Percentiles rank a stretch among this genome's conserved stretches.
Evolutionary conservation across 805 yeast species (phyloP).

Genomic region (Saccharomycopsis oosterbeekiorum): DNA sequence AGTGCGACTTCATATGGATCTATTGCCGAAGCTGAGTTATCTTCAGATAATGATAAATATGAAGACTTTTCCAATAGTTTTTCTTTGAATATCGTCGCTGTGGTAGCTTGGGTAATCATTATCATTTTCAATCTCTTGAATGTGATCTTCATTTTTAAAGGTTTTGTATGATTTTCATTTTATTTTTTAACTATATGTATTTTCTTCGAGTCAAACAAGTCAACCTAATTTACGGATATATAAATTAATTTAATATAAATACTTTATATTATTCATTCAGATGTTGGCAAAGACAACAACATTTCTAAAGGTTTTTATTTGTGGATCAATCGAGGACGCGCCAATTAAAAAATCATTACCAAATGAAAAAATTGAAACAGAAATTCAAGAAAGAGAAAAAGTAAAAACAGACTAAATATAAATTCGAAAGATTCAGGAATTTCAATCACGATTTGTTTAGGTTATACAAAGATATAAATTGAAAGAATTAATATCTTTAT

Average conservation of each 20-base stretch:
- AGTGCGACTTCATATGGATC: neutral
- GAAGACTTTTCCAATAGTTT: constrained; percentile 31
- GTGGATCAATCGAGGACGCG: neutral
- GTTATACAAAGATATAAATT: too few relatives aligned
- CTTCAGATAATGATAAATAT: constrained; percentile 22
- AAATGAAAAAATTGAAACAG: neutral
- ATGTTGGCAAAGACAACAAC: neutral
- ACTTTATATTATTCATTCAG: too few relatives aligned
- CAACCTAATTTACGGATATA: too few relatives aligned
- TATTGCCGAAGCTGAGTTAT: neutral
- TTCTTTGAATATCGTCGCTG: constrained; percentile 40
- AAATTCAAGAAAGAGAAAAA: neutral
- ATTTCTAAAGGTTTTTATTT: neutral
- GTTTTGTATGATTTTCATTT: constrained; percentile 2
- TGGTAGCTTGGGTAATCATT: constrained; percentile 59
- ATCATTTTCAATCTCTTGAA: constrained; percentile 41
- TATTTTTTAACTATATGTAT: neutral
- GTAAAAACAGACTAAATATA: too few relatives aligned
- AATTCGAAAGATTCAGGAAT: too few relatives aligned
- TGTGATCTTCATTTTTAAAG: constrained; percentile 9
- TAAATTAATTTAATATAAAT: too few relatives aligned
- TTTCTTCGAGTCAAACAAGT: too few relatives aligned
- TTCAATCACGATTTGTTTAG: neutral
- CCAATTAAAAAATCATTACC: neutral
- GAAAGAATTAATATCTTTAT: too few relatives aligned